Conservation (phyloP, 306 rosid genomes). For the Carpinus fangiana region DNA sequence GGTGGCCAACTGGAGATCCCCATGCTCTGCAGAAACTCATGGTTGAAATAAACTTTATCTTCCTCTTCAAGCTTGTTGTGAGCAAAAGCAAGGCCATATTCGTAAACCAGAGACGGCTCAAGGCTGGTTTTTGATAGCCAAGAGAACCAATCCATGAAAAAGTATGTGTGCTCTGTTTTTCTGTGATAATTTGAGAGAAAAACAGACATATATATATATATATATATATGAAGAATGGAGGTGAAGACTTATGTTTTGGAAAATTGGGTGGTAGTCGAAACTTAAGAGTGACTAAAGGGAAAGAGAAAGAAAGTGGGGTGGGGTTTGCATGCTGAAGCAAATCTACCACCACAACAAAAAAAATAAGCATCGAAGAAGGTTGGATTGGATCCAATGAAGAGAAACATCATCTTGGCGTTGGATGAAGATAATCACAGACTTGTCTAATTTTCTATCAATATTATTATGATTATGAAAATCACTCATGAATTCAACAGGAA, state of each 20-base stretch:
- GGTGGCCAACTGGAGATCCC: slow-evolving; percentile 95
- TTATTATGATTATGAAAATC: neutral
- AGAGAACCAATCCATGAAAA: slow-evolving; percentile 87
- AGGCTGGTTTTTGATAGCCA: slow-evolving; percentile 82
- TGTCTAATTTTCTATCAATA: no score
- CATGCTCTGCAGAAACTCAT: slow-evolving; percentile 95
- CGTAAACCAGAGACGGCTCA: slow-evolving; percentile 75
- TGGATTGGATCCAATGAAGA: no score
- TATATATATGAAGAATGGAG: slow-evolving; percentile 1
- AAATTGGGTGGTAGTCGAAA: slow-evolving; percentile 40
- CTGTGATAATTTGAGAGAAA: slow-evolving; percentile 21
- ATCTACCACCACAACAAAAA: no score
- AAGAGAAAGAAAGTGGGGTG: slow-evolving; percentile 29
- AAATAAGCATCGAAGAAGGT: no score
- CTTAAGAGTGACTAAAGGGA: slow-evolving; percentile 64
- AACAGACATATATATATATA: no score
- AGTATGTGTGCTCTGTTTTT: neutral
- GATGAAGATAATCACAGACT: no score
- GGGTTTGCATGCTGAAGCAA: slow-evolving; percentile 34
- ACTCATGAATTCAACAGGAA: neutral
- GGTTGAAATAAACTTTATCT: slow-evolving; percentile 80
- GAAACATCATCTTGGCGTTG: no score
- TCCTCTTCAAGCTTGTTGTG: slow-evolving; percentile 92
- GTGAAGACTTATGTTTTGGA: slow-evolving; percentile 20
- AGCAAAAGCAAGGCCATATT: slow-evolving; percentile 76